Percentiles rank a stretch among this genome's conserved stretches.
Evolutionary conservation across 495 filamentous ascomycete genomes (phyloP).

Genomic region (Xylaria scruposa): DNA sequence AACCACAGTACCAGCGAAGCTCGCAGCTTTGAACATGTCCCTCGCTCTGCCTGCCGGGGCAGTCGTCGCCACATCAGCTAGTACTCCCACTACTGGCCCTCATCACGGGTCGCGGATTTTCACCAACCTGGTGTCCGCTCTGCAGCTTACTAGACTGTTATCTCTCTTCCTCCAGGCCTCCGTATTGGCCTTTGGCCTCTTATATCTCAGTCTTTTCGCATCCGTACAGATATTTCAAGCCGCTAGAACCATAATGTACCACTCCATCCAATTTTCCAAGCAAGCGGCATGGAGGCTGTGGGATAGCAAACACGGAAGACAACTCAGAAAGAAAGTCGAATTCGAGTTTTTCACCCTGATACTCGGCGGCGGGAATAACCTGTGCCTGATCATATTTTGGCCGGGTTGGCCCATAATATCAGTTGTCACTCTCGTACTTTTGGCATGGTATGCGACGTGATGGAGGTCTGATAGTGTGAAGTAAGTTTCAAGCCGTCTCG

Average conservation of each 20-base stretch:
- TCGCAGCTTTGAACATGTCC: neutral
- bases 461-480: neutral
- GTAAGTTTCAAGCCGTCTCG: neutral
- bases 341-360: constrained; percentile 53
- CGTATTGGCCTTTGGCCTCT: constrained; percentile 32
- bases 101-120: neutral
- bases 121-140: neutral
- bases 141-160: constrained; percentile 32
- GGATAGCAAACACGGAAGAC: constrained; percentile 39
- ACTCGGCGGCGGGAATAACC: constrained; percentile 47
- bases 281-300: constrained; percentile 33
- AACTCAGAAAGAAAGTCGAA: constrained; percentile 48
- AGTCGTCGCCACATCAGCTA: constrained; percentile 39
- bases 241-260: constrained; percentile 26
- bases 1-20: neutral
- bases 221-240: constrained; percentile 30
- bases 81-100: neutral
- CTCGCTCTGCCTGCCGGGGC: constrained; percentile 4
- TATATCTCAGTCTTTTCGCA: constrained; percentile 30
- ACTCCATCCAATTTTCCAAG: constrained; percentile 2
- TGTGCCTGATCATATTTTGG: constrained; percentile 56
- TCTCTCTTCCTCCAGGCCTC: constrained; percentile 37
- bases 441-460: constrained; percentile 15
- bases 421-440: constrained; percentile 27
- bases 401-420: constrained; percentile 54